phyloP scores from a whole-genome alignment of 1,139 yeast species.

The Yueomyces sp. region DNA sequence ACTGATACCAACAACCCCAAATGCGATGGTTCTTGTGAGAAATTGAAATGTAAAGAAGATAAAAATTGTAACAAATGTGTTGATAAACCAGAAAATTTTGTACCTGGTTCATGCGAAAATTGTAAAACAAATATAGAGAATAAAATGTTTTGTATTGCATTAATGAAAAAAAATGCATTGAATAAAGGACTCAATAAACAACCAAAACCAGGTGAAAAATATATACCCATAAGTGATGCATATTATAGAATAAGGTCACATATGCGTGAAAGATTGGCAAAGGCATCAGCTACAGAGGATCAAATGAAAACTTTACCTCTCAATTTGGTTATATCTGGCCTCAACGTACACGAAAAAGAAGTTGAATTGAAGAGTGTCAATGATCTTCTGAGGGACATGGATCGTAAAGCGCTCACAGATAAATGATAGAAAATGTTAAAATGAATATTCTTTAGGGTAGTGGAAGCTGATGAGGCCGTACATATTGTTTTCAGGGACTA shows the following conservation, averaged over 20 bases:
- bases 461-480: too few species aligned
- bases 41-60: too few species aligned
- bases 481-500: too few species aligned
- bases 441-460: too few species aligned
- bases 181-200: neutral
- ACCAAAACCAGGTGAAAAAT: neutral
- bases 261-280: neutral
- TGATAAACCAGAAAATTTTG: neutral
- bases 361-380: constrained; percentile 1
- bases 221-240: neutral
- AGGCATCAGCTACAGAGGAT: neutral
- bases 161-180: neutral
- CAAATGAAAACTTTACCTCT: neutral
- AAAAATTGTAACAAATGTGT: neutral
- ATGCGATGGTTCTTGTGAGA: neutral
- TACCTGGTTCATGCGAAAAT: neutral
- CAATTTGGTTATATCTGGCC: constrained; percentile 1
- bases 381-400: constrained; percentile 2
- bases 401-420: constrained; percentile 1
- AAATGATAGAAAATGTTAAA: too few species aligned
- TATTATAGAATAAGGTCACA: neutral
- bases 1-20: neutral
- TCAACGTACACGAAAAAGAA: neutral
- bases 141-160: neutral
- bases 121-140: neutral